Conservation (phyloP, 768 basidiomycete species). For the Lentinula sp. region DNA sequence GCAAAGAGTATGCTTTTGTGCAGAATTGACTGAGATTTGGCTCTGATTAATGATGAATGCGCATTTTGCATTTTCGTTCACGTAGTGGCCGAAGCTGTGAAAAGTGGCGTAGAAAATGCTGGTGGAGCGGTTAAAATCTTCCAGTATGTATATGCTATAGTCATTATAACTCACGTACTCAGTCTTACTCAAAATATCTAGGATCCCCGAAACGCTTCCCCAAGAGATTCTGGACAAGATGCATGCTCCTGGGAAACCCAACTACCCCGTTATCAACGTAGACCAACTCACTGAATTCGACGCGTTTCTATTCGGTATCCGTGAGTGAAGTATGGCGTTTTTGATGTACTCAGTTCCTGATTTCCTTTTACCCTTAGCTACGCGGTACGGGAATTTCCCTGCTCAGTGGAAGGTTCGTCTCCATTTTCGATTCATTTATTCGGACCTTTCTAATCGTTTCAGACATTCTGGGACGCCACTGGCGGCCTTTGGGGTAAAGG, state of each 20-base stretch:
- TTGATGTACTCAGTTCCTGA: not conserved
- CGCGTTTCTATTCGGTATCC: constrained; percentile 71
- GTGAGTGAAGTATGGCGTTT: not conserved
- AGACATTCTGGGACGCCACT: constrained; percentile 76
- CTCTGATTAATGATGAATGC: not conserved
- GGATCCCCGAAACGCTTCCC: constrained; percentile 76
- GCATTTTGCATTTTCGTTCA: not conserved
- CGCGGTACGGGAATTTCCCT: constrained; percentile 73
- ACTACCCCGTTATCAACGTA: constrained; percentile 63
- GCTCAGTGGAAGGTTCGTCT: constrained; percentile 61
- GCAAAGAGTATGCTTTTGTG: constrained; percentile 44
- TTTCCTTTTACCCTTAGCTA: not conserved
- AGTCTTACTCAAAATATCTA: constrained; percentile 17
- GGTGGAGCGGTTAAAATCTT: constrained; percentile 48
- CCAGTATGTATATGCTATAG: constrained; percentile 36
- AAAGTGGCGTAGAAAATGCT: constrained; percentile 38
- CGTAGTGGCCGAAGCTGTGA: constrained; percentile 56
- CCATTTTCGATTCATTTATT: not conserved
- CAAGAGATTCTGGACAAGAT: constrained; percentile 61
- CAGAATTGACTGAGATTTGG: not conserved
- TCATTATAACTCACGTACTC: not conserved
- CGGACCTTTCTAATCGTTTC: not conserved
- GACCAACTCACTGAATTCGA: constrained; percentile 52
- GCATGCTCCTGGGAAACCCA: constrained; percentile 61
- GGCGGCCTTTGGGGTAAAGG: constrained; percentile 60